phyloP scores from a whole-genome alignment of 257 asterid genomes.

The Przewalskia tangutica region DNA sequence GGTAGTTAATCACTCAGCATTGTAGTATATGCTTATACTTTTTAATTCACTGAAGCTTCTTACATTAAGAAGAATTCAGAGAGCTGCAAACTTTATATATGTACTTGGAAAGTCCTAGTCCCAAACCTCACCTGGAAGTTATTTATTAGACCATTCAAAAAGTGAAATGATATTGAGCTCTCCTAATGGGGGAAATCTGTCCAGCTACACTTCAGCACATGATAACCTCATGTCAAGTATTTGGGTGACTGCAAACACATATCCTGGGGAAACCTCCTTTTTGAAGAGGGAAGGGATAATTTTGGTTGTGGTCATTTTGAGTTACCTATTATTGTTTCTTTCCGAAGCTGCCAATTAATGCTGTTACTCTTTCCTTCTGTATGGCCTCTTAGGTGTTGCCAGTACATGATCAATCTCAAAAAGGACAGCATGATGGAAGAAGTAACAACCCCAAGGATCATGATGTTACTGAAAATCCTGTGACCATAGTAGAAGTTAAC shows the following conservation, averaged over 20 bases:
- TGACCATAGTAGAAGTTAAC: constrained; percentile 22
- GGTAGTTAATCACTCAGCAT: constrained; percentile 30
- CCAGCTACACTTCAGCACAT: neutral
- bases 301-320: neutral
- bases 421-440: constrained; percentile 40
- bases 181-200: neutral
- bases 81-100: neutral
- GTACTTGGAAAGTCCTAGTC: neutral
- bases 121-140: neutral
- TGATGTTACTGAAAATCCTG: constrained; percentile 20
- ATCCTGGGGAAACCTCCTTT: neutral
- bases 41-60: neutral
- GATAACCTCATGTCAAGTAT: neutral
- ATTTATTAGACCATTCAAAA: neutral
- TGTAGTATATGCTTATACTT: neutral
- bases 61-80: neutral
- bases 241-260: neutral
- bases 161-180: neutral
- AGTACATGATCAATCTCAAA: constrained; percentile 40
- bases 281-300: neutral
- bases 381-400: constrained; percentile 45
- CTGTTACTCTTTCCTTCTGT: constrained; percentile 5
- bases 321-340: neutral
- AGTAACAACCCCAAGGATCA: constrained; percentile 21
- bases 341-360: constrained; percentile 16